Evolutionary conservation across 805 yeast species (phyloP).

Genomic region (Brettanomyces nanus): DNA sequence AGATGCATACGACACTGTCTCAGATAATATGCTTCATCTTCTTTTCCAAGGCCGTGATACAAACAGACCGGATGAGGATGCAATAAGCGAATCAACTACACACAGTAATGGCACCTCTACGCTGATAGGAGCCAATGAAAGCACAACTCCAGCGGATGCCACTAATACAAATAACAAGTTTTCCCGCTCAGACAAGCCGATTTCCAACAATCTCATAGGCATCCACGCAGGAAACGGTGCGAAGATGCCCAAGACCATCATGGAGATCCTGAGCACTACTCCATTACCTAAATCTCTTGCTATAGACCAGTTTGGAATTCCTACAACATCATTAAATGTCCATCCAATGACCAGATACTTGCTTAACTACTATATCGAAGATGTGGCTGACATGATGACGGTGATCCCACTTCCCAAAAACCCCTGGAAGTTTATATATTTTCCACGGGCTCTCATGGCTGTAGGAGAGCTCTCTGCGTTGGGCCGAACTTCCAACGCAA

Average conservation of each 20-base stretch:
- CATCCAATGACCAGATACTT: constrained; percentile 67
- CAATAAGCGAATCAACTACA: constrained; percentile 5
- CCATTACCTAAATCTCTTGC: constrained; percentile 38
- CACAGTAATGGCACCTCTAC: neutral
- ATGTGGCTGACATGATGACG: constrained; percentile 70
- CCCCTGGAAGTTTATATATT: constrained; percentile 84
- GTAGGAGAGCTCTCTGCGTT: constrained; percentile 71
- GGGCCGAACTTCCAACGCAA: constrained; percentile 68
- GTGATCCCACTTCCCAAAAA: constrained; percentile 61
- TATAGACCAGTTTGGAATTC: constrained; percentile 34
- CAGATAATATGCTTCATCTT: constrained; percentile 41
- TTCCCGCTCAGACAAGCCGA: constrained; percentile 9
- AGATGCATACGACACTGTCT: constrained; percentile 18
- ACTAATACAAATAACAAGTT: constrained; percentile 11
- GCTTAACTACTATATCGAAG: constrained; percentile 60
- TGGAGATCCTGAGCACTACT: constrained; percentile 38
- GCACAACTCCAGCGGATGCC: constrained; percentile 6
- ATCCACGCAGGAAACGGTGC: constrained; percentile 28
- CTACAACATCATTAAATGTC: constrained; percentile 53
- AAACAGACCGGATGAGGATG: constrained; percentile 1
- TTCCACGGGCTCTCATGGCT: constrained; percentile 76
- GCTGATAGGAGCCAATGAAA: constrained; percentile 1
- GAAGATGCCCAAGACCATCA: constrained; percentile 45
- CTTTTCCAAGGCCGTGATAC: constrained; percentile 40
- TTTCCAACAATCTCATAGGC: constrained; percentile 23